Evolutionary conservation across 2,329 filamentous ascomycete species (phyloP), one percentile per base, ranked within the genome.

Genomic region (Sclerotiophoma versabilis): DNA sequence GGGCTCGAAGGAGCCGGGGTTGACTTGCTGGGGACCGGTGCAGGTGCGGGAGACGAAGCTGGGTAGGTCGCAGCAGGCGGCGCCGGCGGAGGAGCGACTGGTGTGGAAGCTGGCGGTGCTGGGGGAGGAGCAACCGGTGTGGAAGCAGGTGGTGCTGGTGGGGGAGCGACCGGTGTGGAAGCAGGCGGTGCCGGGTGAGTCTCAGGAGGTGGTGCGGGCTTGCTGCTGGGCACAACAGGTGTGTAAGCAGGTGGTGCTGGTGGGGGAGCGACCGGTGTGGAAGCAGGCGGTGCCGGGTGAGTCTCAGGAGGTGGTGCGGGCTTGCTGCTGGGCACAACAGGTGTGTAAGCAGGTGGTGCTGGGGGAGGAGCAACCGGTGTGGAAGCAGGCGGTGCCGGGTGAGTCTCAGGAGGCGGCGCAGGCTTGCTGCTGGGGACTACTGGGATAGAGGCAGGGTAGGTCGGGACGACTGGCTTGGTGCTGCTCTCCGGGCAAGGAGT

Each of bases 21-120:
- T 48, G 57, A 34, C 49, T 38, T 19, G 48, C 42, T 37, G 49
- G 52, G 44, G 20, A 49, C 50, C 14, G 58, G 54, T 5, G 38
- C 36, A 32, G 54, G 49, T 7, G 36, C 29, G 22, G 54, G 47
- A 15, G 27, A 11, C 17, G 43, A 27, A 26, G 34, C 38, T 20
- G 36, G 39, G 61, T 49, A 52, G 12, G 56, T 42, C 37, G 46
- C 27, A 4, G 53, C 41, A 37, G 50, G 30, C 9, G 45, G 33
- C 11, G 53, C 33, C 19, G 63, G 46, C 2, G 33, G 19, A 38
- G 57, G 22, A 25, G 48, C 38, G 29, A 47, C 48, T 2, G 49
- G 55, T 15, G 50, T 42, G 17, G 47, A 32, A 2, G 42, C 30
- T 27, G 55, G 32, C 26, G 59, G 37, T 14, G 43, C 29, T 7